These are phyloP conservation scores for Lentinula sp. DNA, from an alignment of 768 basidiomycete species.

Conservation along the genomic window DNA sequence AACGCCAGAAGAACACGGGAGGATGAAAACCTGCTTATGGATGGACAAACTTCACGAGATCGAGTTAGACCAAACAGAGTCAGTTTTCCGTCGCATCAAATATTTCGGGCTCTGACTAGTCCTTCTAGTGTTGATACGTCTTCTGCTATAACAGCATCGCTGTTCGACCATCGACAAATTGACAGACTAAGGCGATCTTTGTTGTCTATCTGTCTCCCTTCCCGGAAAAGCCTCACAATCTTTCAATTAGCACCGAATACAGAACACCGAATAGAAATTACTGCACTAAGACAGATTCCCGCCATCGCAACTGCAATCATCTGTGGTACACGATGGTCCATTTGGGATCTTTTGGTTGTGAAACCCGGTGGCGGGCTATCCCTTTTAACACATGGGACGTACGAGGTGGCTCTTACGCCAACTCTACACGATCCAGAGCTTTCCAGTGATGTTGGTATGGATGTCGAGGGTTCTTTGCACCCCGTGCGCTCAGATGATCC, in stretches of 20 bases:
- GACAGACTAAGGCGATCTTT: constrained; percentile 50
- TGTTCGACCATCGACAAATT: constrained; percentile 60
- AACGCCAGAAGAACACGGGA: constrained; percentile 46
- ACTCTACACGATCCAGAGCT: constrained; percentile 1
- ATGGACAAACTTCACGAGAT: constrained; percentile 53
- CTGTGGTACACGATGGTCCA: constrained; percentile 51
- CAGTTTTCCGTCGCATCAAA: constrained; percentile 18
- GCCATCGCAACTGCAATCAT: constrained; percentile 55
- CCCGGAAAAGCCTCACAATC: constrained; percentile 35
- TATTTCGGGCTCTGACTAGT: neutral
- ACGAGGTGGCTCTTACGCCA: constrained; percentile 20
- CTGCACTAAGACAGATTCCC: constrained; percentile 24
- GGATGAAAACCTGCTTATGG: constrained; percentile 73
- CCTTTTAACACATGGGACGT: constrained; percentile 57
- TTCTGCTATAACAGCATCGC: constrained; percentile 44
- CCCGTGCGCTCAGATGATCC: neutral
- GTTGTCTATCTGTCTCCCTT: constrained; percentile 51
- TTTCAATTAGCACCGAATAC: constrained; percentile 41
- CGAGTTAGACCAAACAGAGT: constrained; percentile 47
- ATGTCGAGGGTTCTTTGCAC: neutral
- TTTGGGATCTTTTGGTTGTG: constrained; percentile 68
- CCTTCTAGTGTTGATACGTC: constrained; percentile 32
- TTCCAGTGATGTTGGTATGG: neutral
- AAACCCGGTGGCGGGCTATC: constrained; percentile 47
- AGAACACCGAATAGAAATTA: constrained; percentile 35